Evolutionary conservation across 805 yeast species (phyloP).

Genomic region (Ogataea methylovora): DNA sequence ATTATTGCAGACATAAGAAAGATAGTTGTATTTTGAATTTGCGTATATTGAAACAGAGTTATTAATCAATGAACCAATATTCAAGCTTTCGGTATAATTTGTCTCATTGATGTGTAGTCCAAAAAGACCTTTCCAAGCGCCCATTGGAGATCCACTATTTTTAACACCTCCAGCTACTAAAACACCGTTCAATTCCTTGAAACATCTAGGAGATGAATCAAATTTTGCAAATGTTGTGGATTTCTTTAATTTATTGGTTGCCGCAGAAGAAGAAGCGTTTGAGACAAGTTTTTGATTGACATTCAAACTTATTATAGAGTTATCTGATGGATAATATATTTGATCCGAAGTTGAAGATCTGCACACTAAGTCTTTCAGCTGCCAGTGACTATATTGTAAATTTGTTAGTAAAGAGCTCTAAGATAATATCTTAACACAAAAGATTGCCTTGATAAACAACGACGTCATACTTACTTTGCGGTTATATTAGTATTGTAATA

Average conservation of each 20-base stretch:
- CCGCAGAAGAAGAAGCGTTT: too few species aligned
- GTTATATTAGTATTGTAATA: conserved; percentile 26
- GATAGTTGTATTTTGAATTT: conserved; percentile 34
- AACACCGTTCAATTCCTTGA: conserved; percentile 46
- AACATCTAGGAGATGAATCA: conserved; percentile 65
- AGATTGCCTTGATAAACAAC: background rate
- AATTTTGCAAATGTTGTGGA: conserved; percentile 36
- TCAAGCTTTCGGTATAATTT: conserved; percentile 39
- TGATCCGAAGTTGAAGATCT: conserved; percentile 36
- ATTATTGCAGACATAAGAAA: conserved; percentile 73
- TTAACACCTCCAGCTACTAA: conserved; percentile 41
- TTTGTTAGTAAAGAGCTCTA: conserved; percentile 1
- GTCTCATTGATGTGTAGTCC: conserved; percentile 47
- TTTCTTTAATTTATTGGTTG: conserved; percentile 21
- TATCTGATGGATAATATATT: conserved; percentile 53
- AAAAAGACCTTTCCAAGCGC: conserved; percentile 55
- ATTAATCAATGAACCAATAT: conserved; percentile 76
- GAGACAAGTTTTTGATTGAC: conserved; percentile 19
- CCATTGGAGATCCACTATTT: conserved; percentile 10
- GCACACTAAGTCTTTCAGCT: conserved; percentile 60
- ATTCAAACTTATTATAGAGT: conserved; percentile 40
- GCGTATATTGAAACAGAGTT: conserved; percentile 61
- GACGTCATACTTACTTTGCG: conserved; percentile 22
- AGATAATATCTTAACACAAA: background rate
- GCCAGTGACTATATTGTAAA: conserved; percentile 11